Evolutionary conservation across 192 early-diverging fungal species (phyloP).

Genomic region (Backusella australiensis): DNA sequence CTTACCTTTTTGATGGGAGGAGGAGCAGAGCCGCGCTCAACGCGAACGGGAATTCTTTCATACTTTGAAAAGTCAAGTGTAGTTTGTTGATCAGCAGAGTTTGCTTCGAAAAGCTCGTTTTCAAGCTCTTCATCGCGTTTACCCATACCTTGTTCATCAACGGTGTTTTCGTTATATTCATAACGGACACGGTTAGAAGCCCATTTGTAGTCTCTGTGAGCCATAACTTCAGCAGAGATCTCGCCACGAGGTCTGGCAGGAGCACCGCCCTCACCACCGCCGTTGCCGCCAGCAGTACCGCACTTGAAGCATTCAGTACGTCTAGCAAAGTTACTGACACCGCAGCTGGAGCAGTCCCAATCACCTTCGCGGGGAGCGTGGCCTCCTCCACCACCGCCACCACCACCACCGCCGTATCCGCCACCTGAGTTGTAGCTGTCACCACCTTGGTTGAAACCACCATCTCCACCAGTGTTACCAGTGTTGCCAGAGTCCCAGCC

Average conservation of each 20-base stretch:
- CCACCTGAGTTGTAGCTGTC: not conserved
- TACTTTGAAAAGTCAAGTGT: conserved; percentile 82
- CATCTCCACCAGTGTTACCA: not conserved
- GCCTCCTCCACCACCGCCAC: not conserved
- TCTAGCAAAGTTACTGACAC: conserved; percentile 19
- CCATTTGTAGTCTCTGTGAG: conserved; percentile 38
- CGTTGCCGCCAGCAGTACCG: conserved; percentile 1
- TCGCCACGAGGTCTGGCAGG: conserved; percentile 13
- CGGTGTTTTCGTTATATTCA: conserved; percentile 50
- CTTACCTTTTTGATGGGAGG: conserved; percentile 48
- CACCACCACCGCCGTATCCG: not conserved
- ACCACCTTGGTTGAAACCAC: not conserved
- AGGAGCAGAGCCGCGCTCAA: conserved; percentile 57
- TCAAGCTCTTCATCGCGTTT: conserved; percentile 63
- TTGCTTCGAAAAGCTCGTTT: conserved; percentile 57
- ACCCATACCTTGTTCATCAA: conserved; percentile 55
- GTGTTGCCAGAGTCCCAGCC: not conserved
- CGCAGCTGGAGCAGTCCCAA: conserved; percentile 25
- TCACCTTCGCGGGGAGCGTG: conserved; percentile 21
- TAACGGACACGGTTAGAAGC: conserved; percentile 48
- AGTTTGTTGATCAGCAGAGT: conserved; percentile 53
- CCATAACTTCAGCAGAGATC: not conserved
- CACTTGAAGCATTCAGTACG: conserved; percentile 24
- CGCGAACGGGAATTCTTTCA: conserved; percentile 64
- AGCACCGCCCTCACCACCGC: not conserved